phyloP scores from a whole-genome alignment of 805 yeast genomes.

The Zygoascus bituminiphila region DNA sequence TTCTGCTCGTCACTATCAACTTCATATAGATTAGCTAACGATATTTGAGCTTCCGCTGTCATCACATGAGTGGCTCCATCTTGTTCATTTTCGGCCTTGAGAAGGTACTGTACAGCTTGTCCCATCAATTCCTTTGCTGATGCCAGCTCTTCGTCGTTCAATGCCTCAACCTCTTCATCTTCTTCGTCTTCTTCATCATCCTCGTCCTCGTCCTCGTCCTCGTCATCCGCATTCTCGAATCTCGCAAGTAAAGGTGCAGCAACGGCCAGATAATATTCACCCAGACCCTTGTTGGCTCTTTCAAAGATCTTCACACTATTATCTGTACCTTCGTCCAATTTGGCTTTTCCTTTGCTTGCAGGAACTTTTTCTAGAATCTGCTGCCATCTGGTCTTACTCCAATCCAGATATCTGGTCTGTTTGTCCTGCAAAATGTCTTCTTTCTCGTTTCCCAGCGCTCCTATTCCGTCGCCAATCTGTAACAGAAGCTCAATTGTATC shows the following conservation, averaged over 20 bases:
- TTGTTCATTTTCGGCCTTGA: conserved; percentile 49
- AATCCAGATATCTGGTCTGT: conserved; percentile 8
- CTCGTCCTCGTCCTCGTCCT: conserved; percentile 18
- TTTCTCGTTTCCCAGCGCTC: conserved; percentile 28
- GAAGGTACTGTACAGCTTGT: conserved; percentile 50
- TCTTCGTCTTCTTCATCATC: conserved; percentile 23
- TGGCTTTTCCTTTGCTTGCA: conserved; percentile 12
- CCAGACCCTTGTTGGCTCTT: conserved; percentile 27
- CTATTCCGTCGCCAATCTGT: conserved; percentile 49
- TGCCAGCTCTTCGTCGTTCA: conserved; percentile 4
- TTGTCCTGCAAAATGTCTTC: conserved; percentile 10
- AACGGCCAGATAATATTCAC: conserved; percentile 24
- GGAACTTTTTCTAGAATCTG: conserved; percentile 7
- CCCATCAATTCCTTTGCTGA: conserved; percentile 39
- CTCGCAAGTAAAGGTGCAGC: conserved; percentile 25
- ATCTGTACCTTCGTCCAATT: conserved; percentile 12
- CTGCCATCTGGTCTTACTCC: conserved; percentile 17
- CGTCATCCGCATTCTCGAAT: conserved; percentile 24
- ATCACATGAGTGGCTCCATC: conserved; percentile 77
- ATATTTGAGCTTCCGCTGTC: conserved; percentile 78
- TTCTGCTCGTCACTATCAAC: conserved; percentile 63
- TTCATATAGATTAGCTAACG: conserved; percentile 66
- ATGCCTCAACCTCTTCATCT: conserved; percentile 13
- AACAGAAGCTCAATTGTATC: conserved; percentile 51
- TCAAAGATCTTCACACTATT: conserved; percentile 7